These are phyloP conservation scores for Tausonia pullulans DNA, from an alignment of 1,284 basidiomycete genomes.

Conservation along the genomic window DNA sequence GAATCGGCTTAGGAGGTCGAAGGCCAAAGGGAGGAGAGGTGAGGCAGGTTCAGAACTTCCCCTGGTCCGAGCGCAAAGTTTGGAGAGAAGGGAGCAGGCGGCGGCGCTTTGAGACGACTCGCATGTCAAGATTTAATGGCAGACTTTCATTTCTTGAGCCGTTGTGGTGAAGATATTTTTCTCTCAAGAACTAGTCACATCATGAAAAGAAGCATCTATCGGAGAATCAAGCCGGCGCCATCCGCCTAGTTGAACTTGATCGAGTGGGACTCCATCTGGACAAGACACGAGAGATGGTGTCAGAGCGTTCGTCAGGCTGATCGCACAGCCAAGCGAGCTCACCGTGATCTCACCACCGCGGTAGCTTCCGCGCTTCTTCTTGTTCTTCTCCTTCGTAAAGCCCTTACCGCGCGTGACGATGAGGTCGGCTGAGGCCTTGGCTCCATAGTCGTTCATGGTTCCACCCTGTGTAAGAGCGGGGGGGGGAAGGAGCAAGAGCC, in stretches of 20 bases:
- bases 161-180: too few relatives aligned
- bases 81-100: too few relatives aligned
- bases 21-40: too few relatives aligned
- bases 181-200: too few relatives aligned
- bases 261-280: constrained; percentile 64
- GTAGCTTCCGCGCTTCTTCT: constrained; percentile 94
- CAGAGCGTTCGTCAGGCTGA: not conserved
- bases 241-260: constrained; percentile 53
- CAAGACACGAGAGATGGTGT: constrained; percentile 17
- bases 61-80: too few relatives aligned
- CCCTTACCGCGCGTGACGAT: constrained; percentile 87
- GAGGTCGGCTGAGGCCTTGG: constrained; percentile 70
- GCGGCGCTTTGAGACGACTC: too few relatives aligned
- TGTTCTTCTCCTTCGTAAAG: constrained; percentile 98
- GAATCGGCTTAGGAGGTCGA: not conserved
- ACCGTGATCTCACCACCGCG: constrained; percentile 84
- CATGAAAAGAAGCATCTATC: too few relatives aligned
- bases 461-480: constrained; percentile 41
- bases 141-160: too few relatives aligned
- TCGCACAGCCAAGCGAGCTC: constrained; percentile 26
- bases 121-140: too few relatives aligned
- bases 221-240: too few relatives aligned
- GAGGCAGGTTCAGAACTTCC: too few relatives aligned
- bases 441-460: constrained; percentile 70
- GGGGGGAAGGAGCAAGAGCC: not conserved